These are phyloP conservation scores for Trebouxiophyceae sp. DNA, from an alignment of 163 green algal species.

Conservation along the genomic window DNA sequence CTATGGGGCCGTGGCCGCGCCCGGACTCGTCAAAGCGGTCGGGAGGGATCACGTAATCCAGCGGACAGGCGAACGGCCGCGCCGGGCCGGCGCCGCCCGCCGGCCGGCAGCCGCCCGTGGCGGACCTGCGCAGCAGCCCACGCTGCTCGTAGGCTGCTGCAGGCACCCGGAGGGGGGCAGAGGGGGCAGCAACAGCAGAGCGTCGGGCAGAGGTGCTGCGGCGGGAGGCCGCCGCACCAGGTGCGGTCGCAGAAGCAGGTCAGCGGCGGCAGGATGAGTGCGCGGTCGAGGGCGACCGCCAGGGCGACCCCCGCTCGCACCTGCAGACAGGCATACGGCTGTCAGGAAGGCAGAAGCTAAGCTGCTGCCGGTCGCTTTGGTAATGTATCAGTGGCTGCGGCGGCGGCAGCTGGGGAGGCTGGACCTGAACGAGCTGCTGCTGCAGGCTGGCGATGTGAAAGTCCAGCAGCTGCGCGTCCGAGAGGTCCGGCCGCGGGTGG, in stretches of 20 bases:
- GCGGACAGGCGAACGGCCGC: conserved; percentile 6
- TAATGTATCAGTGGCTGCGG: too few species aligned
- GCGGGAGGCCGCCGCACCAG: conserved; percentile 10
- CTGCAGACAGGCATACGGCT: too few species aligned
- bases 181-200: background rate
- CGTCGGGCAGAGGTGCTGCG: too few species aligned
- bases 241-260: conserved; percentile 4
- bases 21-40: background rate
- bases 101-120: background rate
- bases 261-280: conserved; percentile 19
- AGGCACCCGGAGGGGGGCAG: background rate
- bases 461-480: background rate
- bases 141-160: background rate
- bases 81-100: background rate
- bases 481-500: background rate
- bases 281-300: conserved; percentile 2
- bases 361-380: too few species aligned
- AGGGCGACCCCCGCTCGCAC: conserved; percentile 15
- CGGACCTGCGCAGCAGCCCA: background rate
- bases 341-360: too few species aligned
- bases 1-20: background rate
- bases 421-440: background rate
- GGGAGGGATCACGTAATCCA: conserved; percentile 3
- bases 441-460: background rate
- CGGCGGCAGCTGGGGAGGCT: too few species aligned